Evolutionary conservation across 1,284 basidiomycete species (phyloP).

Genomic region (Trichosporon coremiiforme): DNA sequence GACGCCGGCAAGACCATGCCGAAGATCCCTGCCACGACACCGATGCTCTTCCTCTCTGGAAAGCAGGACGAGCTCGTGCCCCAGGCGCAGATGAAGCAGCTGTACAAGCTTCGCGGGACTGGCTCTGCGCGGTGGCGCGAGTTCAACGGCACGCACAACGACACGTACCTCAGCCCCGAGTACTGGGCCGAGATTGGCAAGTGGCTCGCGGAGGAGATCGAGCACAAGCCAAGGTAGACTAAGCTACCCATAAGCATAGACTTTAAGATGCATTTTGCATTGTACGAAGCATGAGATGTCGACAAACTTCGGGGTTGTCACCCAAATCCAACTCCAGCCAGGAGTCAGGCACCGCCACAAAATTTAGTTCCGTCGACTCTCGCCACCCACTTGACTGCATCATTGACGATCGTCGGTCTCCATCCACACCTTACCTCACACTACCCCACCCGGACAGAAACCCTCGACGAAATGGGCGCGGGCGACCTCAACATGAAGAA

Average conservation of each 20-base stretch:
- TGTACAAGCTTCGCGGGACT: constrained; percentile 65
- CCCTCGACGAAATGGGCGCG: constrained; percentile 78
- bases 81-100: constrained; percentile 74
- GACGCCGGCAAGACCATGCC: constrained; percentile 73
- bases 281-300: too few relatives aligned
- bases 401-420: not conserved
- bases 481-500: constrained; percentile 74
- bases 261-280: too few relatives aligned
- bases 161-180: constrained; percentile 67
- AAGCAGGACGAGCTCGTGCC: constrained; percentile 81
- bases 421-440: constrained; percentile 14
- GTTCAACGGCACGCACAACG: constrained; percentile 73
- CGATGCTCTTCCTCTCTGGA: constrained; percentile 84
- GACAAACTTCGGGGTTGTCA: too few relatives aligned
- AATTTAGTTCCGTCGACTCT: not conserved
- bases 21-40: constrained; percentile 68
- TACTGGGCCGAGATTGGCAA: constrained; percentile 68
- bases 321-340: too few relatives aligned
- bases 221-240: constrained; percentile 18
- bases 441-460: not conserved
- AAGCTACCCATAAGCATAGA: not conserved
- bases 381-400: constrained; percentile 13
- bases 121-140: constrained; percentile 62
- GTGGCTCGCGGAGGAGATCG: constrained; percentile 60
- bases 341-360: constrained; percentile 7